phyloP scores from a whole-genome alignment of 1,139 yeast species.

The Ashbya aceris region DNA sequence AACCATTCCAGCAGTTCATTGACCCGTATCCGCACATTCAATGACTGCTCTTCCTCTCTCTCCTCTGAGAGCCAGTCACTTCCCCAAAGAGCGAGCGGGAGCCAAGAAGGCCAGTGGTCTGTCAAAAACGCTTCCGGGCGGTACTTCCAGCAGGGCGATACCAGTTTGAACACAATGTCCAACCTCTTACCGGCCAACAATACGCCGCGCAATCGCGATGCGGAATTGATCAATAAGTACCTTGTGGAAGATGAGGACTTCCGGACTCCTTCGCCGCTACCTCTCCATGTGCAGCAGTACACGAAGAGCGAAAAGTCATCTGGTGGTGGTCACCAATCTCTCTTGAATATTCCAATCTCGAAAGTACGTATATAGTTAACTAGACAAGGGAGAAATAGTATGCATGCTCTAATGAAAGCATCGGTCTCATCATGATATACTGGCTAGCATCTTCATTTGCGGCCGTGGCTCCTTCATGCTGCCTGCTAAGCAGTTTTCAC shows the following conservation, averaged over 20 bases:
- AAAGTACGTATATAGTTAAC: slow-evolving; percentile 11
- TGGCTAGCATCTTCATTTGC: too few species aligned
- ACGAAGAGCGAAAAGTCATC: not conserved
- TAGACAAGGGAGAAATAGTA: too few species aligned
- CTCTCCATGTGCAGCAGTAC: not conserved
- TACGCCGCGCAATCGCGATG: slow-evolving; percentile 1
- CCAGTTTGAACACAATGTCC: too few species aligned
- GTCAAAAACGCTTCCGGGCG: not conserved
- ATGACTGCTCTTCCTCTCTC: too few species aligned
- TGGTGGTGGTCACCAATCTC: not conserved
- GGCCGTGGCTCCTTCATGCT: too few species aligned
- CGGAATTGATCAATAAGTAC: slow-evolving; percentile 8
- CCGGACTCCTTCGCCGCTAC: not conserved
- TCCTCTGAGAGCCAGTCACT: slow-evolving; percentile 7
- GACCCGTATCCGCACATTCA: slow-evolving; percentile 5
- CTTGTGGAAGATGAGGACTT: not conserved
- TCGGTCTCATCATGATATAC: too few species aligned
- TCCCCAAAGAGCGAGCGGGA: slow-evolving; percentile 6
- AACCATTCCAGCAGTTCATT: slow-evolving; percentile 9
- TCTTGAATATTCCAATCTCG: slow-evolving; percentile 18
- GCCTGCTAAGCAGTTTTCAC: too few species aligned
- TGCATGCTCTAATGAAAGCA: too few species aligned
- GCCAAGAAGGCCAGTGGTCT: not conserved
- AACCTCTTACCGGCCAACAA: too few species aligned
- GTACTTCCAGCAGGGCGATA: too few species aligned